phyloP scores from a whole-genome alignment of 73 alveolate species.

The Tetrahymena borealis region DNA sequence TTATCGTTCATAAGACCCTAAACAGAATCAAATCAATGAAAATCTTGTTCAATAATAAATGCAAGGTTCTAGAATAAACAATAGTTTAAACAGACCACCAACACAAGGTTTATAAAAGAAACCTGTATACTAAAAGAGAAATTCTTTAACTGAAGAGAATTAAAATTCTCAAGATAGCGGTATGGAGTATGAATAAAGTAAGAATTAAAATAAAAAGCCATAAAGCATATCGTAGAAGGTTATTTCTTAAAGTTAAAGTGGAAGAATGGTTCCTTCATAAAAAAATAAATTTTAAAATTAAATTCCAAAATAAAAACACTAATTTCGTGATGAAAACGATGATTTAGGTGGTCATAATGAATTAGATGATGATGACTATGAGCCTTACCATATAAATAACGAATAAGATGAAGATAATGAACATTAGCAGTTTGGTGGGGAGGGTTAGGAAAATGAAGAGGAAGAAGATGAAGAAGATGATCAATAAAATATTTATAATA shows the following conservation, averaged over 20 bases:
- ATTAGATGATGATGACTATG: not conserved
- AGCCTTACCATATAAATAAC: not conserved
- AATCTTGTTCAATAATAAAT: not conserved
- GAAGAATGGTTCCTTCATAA: not conserved
- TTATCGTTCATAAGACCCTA: not conserved
- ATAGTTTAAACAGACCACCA: not conserved
- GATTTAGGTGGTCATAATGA: not conserved
- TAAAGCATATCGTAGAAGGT: not conserved
- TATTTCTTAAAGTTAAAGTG: not conserved
- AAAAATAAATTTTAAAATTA: not conserved
- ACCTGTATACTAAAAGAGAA: not conserved
- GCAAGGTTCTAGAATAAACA: not conserved
- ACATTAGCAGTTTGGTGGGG: not conserved
- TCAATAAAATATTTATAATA: not conserved
- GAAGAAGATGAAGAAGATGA: not conserved
- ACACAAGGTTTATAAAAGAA: not conserved
- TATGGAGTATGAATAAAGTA: not conserved
- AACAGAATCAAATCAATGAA: not conserved
- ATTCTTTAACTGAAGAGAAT: not conserved
- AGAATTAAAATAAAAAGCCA: not conserved
- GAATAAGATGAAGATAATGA: not conserved
- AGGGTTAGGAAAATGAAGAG: not conserved
- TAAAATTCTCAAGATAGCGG: not conserved
- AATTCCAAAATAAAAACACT: not conserved
- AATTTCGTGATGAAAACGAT: not conserved